Conservation (phyloP, 2,329 filamentous ascomycete species). For the Paracamarosporium sp. region DNA sequence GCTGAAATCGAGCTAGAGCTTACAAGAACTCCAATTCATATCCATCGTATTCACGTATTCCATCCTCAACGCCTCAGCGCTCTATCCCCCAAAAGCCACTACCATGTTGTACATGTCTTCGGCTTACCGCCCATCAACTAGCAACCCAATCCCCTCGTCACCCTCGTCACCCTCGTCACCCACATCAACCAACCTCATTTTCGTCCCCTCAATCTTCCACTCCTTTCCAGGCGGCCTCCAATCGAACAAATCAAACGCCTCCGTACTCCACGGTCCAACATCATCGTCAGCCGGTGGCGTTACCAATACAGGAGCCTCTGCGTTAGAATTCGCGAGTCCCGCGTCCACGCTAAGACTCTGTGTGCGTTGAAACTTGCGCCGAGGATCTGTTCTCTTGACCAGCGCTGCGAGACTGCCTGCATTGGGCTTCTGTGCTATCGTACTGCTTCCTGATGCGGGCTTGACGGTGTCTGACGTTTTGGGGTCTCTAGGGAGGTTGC, state of each 20-base stretch:
- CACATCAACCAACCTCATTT: background rate
- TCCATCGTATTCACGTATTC: no score
- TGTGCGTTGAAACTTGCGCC: constrained; percentile 34
- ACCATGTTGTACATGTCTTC: no score
- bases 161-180: constrained; percentile 13
- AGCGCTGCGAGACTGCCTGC: constrained; percentile 30
- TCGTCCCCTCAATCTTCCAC: constrained; percentile 5
- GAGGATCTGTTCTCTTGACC: constrained; percentile 39
- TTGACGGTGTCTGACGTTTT: background rate
- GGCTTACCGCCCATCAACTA: constrained; percentile 14
- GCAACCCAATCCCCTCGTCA: constrained; percentile 15
- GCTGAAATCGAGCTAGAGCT: no score
- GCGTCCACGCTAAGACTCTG: constrained; percentile 37
- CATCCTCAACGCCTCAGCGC: no score
- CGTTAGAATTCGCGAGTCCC: constrained; percentile 12
- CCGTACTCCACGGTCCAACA: constrained; percentile 71
- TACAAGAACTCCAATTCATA: no score
- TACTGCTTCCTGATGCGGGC: background rate
- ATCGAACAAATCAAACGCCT: constrained; percentile 71
- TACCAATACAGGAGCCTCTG: constrained; percentile 22
- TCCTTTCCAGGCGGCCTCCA: constrained; percentile 58
- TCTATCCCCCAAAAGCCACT: no score
- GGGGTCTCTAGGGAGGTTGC: constrained; percentile 26
- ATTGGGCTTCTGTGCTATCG: constrained; percentile 17
- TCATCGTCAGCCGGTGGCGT: constrained; percentile 57